Evolutionary conservation across 768 basidiomycete species (phyloP), one percentile per base, ranked within the genome.

Genomic region (Hypholoma sublateritium): DNA sequence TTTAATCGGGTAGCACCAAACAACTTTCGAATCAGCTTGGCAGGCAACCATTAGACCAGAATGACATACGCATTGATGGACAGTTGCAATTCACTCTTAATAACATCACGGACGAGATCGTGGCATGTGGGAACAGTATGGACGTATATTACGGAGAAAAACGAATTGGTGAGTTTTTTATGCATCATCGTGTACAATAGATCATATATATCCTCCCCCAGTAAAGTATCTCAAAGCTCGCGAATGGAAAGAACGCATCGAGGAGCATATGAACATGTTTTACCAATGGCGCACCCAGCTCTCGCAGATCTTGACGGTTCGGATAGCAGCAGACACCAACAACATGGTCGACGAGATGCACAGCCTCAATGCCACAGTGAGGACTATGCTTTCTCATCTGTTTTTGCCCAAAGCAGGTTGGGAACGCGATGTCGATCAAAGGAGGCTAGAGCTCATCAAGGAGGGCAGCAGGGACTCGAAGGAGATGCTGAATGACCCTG

Each of bases 111-210:
- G n/a, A 41, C 17, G 60, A 63, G 13, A 62, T 68, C 36, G 59
- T 55, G 19, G 49, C 43, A 4, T 66, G 65, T 22, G 60, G 59
- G 3, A 66, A 66, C 48, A 63, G 63, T 19, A 62, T 68, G 42
- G 67, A 68, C 53, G 62, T 65, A 14, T 66, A 66, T 35, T 62
- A 65, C 32, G 65, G 62, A 35, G 63, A 61, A 42, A 32, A 49
- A 17, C 59, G 60, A 35, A 46, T 68, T 4, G 59, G 67, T 68
- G 28, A 32, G 63, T 42, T 5, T 32, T 32, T 32, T 5, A 32
- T 32, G 28, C 9, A 9, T 32, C 9, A 9, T 7, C 9, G 28
- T 32, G 9, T 28, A 28, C 3, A 32, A 9, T 6, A 5, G 9
- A 32, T 32, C 5, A 32, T 32, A 7, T 32, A 32, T 28, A 19